Evolutionary conservation across 2,329 filamentous ascomycete genomes (phyloP).

Genomic region (Orbilia blumenaviensis): DNA sequence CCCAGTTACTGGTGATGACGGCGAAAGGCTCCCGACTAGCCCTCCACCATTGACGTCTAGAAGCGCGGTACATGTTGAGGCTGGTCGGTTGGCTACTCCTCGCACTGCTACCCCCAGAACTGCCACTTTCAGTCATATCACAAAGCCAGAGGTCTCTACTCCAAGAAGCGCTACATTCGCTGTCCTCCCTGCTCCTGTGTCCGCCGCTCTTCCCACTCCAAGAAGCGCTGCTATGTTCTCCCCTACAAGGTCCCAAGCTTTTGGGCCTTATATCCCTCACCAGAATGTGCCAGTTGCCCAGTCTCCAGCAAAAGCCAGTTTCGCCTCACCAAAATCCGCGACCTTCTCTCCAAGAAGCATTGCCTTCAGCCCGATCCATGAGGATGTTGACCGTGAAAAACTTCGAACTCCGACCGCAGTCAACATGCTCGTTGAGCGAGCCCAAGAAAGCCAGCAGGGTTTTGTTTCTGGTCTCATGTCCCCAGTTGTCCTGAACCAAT

Average conservation of each 20-base stretch:
- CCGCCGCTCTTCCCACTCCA: conserved; percentile 27
- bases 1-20: conserved; percentile 12
- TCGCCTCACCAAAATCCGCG: conserved; percentile 46
- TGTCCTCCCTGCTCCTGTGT: conserved; percentile 33
- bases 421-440: conserved; percentile 54
- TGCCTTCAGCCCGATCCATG: conserved; percentile 52
- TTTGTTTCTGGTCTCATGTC: conserved; percentile 51
- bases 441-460: conserved; percentile 46
- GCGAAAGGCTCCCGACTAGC: conserved; percentile 36
- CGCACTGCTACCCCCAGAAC: conserved; percentile 50
- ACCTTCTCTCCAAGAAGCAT: conserved; percentile 51
- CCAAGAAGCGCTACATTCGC: conserved; percentile 44
- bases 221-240: conserved; percentile 51
- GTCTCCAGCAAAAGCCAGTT: conserved; percentile 45
- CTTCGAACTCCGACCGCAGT: conserved; percentile 49
- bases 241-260: conserved; percentile 28
- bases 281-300: conserved; percentile 32
- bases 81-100: conserved; percentile 49
- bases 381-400: conserved; percentile 52
- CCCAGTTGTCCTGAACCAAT: conserved; percentile 45
- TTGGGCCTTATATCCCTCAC: conserved; percentile 49
- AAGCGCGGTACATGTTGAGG: conserved; percentile 48
- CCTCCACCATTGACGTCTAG: conserved; percentile 50
- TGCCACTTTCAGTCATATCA: conserved; percentile 34
- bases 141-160: conserved; percentile 50